These are phyloP conservation scores for Melampsora abietis-canadensis DNA, from an alignment of 1,284 basidiomycete species.

Conservation along the genomic window DNA sequence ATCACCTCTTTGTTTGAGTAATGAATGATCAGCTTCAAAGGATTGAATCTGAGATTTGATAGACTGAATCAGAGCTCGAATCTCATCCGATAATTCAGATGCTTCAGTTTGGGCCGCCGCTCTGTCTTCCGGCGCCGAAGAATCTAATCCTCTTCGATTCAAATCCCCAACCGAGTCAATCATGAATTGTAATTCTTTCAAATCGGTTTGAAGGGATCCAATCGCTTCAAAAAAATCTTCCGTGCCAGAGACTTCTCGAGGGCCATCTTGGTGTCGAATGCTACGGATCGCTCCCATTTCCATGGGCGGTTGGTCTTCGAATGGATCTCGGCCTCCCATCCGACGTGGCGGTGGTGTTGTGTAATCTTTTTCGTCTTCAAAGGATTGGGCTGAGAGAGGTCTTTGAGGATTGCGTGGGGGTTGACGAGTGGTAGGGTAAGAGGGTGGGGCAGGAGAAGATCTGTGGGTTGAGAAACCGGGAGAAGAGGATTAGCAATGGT, in stretches of 20 bases:
- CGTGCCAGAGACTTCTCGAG: conserved; percentile 19
- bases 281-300: conserved; percentile 17
- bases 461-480: too few relatives aligned
- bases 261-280: conserved; percentile 2
- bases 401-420: conserved; percentile 4
- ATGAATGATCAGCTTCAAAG: conserved; percentile 32
- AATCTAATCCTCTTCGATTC: conserved; percentile 16
- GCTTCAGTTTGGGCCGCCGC: conserved; percentile 5
- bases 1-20: conserved; percentile 31
- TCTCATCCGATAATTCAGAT: conserved; percentile 10
- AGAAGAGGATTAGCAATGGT: too few relatives aligned
- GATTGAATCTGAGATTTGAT: conserved; percentile 28
- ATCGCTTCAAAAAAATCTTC: conserved; percentile 36
- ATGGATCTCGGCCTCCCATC: background rate
- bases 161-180: conserved; percentile 19
- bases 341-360: background rate
- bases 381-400: background rate
- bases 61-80: conserved; percentile 4
- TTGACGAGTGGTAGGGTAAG: conserved; percentile 2
- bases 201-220: conserved; percentile 18
- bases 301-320: background rate
- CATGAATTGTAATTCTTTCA: conserved; percentile 24
- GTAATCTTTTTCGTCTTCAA: conserved; percentile 32
- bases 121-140: background rate
- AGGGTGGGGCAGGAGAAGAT: conserved; percentile 12